Evolutionary conservation across 2,329 filamentous ascomycete species (phyloP).

Genomic region (Fusarium abutilonis): DNA sequence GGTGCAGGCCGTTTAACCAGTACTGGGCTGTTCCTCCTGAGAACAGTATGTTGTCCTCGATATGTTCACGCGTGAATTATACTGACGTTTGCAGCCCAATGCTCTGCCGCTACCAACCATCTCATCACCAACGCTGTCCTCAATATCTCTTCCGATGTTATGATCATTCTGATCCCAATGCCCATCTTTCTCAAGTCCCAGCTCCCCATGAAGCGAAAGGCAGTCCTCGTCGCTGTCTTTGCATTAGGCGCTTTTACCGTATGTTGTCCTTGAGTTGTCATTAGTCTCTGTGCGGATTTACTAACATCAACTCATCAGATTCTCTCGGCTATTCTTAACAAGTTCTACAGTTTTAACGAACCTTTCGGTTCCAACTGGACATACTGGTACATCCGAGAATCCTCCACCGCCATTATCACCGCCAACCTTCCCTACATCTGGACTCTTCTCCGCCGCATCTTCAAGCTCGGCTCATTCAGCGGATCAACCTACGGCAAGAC

Average conservation of each 20-base stretch:
- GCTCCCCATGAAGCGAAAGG: conserved; percentile 62
- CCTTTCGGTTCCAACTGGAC: conserved; percentile 53
- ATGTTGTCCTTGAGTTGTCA: conserved; percentile 32
- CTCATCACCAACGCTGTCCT: conserved; percentile 67
- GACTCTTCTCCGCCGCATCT: conserved; percentile 52
- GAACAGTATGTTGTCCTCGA: conserved; percentile 52
- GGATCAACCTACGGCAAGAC: conserved; percentile 46
- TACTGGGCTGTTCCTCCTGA: conserved; percentile 67
- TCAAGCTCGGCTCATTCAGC: conserved; percentile 51
- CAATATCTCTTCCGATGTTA: conserved; percentile 68
- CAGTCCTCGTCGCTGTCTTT: conserved; percentile 60
- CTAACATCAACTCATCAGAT: conserved; percentile 51
- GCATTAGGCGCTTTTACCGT: conserved; percentile 59
- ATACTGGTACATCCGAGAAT: conserved; percentile 57
- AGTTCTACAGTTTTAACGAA: conserved; percentile 55
- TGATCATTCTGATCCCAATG: conserved; percentile 68
- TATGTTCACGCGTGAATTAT: background rate
- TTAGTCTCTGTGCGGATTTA: background rate
- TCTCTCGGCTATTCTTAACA: conserved; percentile 59
- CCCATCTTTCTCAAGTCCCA: conserved; percentile 62
- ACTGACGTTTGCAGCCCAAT: conserved; percentile 57
- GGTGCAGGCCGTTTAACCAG: conserved; percentile 65
- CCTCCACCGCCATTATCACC: conserved; percentile 56
- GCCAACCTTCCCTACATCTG: conserved; percentile 55
- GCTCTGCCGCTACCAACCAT: conserved; percentile 65